Conservation (phyloP, 192 early-diverging fungal genomes). For the Radiomyces spectabilis region DNA sequence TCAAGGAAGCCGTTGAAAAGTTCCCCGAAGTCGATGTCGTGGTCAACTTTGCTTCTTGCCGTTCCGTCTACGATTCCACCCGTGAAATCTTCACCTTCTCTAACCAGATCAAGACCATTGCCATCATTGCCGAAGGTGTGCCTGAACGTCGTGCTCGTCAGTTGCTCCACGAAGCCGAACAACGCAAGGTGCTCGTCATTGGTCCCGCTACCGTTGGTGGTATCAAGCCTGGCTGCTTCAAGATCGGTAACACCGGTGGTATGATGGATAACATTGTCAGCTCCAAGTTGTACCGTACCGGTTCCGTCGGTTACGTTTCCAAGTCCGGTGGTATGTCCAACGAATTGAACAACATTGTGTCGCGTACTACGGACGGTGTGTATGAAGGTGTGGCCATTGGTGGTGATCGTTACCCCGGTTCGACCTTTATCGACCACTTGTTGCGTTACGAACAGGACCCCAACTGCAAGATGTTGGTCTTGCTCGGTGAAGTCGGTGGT, state of each 20-base stretch:
- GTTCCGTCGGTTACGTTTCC: constrained; percentile 96
- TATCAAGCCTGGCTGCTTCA: constrained; percentile 99
- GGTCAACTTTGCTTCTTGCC: constrained; percentile 98
- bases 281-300: constrained; percentile 94
- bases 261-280: constrained; percentile 99
- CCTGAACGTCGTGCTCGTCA: constrained; percentile 94
- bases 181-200: constrained; percentile 79
- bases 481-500: constrained; percentile 97
- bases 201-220: constrained; percentile 98
- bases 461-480: constrained; percentile 86
- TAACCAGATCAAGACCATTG: constrained; percentile 84
- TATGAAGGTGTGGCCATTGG: constrained; percentile 99
- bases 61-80: constrained; percentile 90
- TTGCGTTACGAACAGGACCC: constrained; percentile 91
- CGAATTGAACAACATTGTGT: constrained; percentile 99
- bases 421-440: constrained; percentile 98
- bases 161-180: constrained; percentile 77
- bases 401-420: constrained; percentile 97
- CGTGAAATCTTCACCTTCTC: constrained; percentile 76
- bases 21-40: constrained; percentile 92
- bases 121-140: constrained; percentile 98
- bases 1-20: constrained; percentile 74
- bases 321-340: constrained; percentile 99
- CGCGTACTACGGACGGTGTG: constrained; percentile 92
- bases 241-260: constrained; percentile 99